A percentile compares a stretch with the other conserved stretches of the same genome.
phyloP scores from a whole-genome alignment of 148 eudicot species.

The Polygonum maritimum region DNA sequence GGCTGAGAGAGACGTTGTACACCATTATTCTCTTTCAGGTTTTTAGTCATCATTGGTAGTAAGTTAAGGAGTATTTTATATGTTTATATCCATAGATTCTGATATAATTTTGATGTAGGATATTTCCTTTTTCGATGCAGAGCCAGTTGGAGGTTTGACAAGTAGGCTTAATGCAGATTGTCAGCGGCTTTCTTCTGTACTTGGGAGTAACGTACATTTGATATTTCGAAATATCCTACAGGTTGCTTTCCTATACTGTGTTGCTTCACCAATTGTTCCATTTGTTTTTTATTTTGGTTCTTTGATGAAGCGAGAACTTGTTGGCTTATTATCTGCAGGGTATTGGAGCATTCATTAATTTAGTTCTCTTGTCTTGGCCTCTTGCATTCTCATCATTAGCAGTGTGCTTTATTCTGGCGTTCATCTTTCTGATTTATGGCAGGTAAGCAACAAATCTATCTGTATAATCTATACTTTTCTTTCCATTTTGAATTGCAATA shows the following conservation, averaged over 20 bases:
- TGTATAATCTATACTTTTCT: background rate
- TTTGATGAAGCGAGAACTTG: background rate
- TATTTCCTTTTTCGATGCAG: conserved; percentile 41
- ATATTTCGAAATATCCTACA: conserved; percentile 36
- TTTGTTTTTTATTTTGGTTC: background rate
- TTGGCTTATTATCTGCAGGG: conserved; percentile 25
- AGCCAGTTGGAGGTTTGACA: conserved; percentile 45
- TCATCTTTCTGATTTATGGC: conserved; percentile 37
- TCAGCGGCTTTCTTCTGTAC: conserved; percentile 39
- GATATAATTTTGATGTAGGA: conserved; percentile 28
- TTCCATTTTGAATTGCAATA: background rate
- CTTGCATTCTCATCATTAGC: conserved; percentile 40
- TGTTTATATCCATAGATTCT: background rate
- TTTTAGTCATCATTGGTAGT: conserved; percentile 5
- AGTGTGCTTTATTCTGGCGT: conserved; percentile 35
- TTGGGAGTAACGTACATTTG: conserved; percentile 40
- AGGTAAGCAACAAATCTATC: conserved; percentile 22
- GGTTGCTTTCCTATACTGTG: conserved; percentile 17
- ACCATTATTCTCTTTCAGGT: conserved; percentile 43
- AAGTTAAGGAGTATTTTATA: conserved; percentile 3
- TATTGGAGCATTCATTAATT: conserved; percentile 39
- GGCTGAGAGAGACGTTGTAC: conserved; percentile 34
- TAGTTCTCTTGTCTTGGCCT: conserved; percentile 39
- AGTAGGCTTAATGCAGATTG: conserved; percentile 54
- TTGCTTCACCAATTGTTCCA: background rate